Conservation (phyloP, 202 grass and related monocot genomes). For the Panicum virgatum region DNA sequence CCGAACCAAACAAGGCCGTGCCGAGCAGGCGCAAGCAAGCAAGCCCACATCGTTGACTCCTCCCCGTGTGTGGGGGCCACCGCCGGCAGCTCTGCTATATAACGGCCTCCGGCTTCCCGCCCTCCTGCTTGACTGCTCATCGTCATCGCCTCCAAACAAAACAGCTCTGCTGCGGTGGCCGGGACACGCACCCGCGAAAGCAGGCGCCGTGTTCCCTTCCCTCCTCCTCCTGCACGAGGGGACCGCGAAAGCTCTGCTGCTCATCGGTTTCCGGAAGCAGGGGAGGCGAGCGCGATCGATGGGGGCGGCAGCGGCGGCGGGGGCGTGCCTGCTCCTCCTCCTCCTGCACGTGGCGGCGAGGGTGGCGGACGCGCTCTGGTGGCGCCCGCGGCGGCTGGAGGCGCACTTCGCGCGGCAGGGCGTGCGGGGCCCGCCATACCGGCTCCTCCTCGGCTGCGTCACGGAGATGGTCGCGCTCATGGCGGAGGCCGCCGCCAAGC, state of each 20-base stretch:
- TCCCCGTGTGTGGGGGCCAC: background rate
- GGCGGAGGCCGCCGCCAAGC: slow-evolving; percentile 61
- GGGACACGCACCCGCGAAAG: background rate
- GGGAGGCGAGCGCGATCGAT: background rate
- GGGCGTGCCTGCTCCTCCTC: slow-evolving; percentile 25
- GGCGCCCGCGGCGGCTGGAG: slow-evolving; percentile 71
- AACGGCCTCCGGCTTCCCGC: slow-evolving; percentile 39
- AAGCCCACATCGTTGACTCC: slow-evolving; percentile 41
- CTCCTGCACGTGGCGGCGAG: slow-evolving; percentile 39
- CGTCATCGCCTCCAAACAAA: slow-evolving; percentile 17
- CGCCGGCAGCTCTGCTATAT: slow-evolving; percentile 53
- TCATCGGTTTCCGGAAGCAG: slow-evolving; percentile 8
- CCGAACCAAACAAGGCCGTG: too few species aligned
- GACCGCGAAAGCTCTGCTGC: too few species aligned
- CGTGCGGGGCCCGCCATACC: slow-evolving; percentile 72
- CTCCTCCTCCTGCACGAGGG: too few species aligned
- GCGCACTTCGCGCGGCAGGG: slow-evolving; percentile 74
- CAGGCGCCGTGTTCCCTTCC: slow-evolving; percentile 2
- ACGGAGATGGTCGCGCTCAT: slow-evolving; percentile 86
- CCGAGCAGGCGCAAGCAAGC: background rate
- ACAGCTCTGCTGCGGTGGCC: background rate
- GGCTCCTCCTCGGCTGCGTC: slow-evolving; percentile 75
- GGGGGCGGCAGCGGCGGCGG: background rate
- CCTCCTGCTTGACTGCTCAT: background rate
- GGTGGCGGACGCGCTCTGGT: slow-evolving; percentile 76